Percentiles rank a stretch among this genome's conserved stretches.
Evolutionary conservation across 2,329 filamentous ascomycete species (phyloP).

Genomic region (Didymella lethalis): DNA sequence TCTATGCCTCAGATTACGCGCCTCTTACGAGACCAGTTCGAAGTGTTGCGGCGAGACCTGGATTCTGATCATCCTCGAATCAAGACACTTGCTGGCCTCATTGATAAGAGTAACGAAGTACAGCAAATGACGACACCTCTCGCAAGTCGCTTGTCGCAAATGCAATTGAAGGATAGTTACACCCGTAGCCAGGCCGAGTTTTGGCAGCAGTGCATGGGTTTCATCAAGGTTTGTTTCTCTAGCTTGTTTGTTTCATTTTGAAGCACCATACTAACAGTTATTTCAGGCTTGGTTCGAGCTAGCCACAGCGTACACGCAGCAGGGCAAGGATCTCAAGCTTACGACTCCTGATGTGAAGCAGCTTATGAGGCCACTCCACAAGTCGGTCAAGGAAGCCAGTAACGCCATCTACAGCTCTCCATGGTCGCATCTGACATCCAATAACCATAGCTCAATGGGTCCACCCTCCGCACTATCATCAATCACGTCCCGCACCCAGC

Average conservation of each 20-base stretch:
- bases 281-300: slow-evolving; percentile 71
- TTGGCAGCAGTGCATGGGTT: slow-evolving; percentile 76
- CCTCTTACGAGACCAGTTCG: slow-evolving; percentile 40
- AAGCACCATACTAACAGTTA: slow-evolving; percentile 42
- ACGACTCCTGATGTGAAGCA: slow-evolving; percentile 72
- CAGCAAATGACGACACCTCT: slow-evolving; percentile 78
- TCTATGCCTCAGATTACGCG: slow-evolving; percentile 66
- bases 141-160: slow-evolving; percentile 74
- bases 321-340: slow-evolving; percentile 55
- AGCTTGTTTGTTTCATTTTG: slow-evolving; percentile 23
- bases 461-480: slow-evolving; percentile 44
- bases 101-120: slow-evolving; percentile 73
- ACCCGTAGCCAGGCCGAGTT: slow-evolving; percentile 71
- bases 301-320: slow-evolving; percentile 53
- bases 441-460: slow-evolving; percentile 37
- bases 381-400: slow-evolving; percentile 80
- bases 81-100: slow-evolving; percentile 63
- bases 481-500: slow-evolving; percentile 46
- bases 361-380: slow-evolving; percentile 81
- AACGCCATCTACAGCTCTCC: slow-evolving; percentile 73
- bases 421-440: slow-evolving; percentile 64
- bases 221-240: slow-evolving; percentile 61
- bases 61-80: slow-evolving; percentile 47
- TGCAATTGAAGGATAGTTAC: slow-evolving; percentile 85
- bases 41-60: slow-evolving; percentile 40